Evolutionary conservation across 495 filamentous ascomycete species (phyloP).

Genomic region (Podospora conica): DNA sequence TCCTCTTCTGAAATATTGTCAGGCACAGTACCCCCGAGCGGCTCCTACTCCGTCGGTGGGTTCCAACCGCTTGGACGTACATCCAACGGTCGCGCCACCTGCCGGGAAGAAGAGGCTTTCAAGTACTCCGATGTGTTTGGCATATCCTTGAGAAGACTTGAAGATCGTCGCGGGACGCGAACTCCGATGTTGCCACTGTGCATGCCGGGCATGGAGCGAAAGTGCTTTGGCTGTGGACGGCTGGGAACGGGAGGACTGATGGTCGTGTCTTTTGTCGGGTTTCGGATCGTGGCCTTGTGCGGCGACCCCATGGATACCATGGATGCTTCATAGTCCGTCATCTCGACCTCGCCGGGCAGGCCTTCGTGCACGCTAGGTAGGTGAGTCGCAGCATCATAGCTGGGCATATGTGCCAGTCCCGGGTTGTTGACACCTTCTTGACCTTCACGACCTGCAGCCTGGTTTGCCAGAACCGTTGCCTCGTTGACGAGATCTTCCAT

Average conservation of each 20-base stretch:
- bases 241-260: not conserved
- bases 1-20: slow-evolving; percentile 1
- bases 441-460: slow-evolving; percentile 28
- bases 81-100: not conserved
- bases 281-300: not conserved
- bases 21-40: not conserved
- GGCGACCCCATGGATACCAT: not conserved
- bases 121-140: not conserved
- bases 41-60: not conserved
- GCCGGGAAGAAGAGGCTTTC: not conserved
- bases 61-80: not conserved
- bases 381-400: slow-evolving; percentile 12
- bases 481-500: slow-evolving; percentile 44
- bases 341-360: slow-evolving; percentile 9
- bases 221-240: slow-evolving; percentile 13
- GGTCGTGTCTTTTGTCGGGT: not conserved
- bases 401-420: slow-evolving; percentile 2
- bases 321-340: slow-evolving; percentile 14
- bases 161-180: slow-evolving; percentile 14
- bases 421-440: slow-evolving; percentile 3
- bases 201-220: slow-evolving; percentile 22
- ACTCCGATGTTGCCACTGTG: slow-evolving; percentile 18
- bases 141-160: slow-evolving; percentile 11
- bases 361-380: slow-evolving; percentile 14
- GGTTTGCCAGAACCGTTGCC: slow-evolving; percentile 38